Conservation (phyloP, 2,329 filamentous ascomycete genomes). For the Westerdykella ornata region DNA sequence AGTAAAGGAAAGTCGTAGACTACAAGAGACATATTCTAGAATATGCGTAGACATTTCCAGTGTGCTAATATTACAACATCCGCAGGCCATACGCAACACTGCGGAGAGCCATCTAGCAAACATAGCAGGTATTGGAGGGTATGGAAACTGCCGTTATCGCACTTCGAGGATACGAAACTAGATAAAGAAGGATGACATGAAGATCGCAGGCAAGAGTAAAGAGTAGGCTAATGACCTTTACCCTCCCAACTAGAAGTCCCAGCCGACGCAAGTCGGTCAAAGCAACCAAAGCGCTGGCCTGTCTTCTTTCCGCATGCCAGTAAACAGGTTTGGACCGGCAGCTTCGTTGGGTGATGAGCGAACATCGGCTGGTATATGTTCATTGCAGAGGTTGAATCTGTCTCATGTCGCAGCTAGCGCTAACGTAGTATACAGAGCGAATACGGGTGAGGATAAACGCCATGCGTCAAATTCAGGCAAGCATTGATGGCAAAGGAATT, state of each 20-base stretch:
- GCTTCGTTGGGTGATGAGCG: background rate
- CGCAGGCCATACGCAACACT: too few relatives aligned
- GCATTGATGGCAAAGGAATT: background rate
- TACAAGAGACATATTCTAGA: too few relatives aligned
- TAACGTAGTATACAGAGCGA: background rate
- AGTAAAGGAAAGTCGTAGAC: too few relatives aligned
- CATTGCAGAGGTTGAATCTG: background rate
- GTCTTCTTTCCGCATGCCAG: constrained; percentile 1
- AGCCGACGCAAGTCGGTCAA: constrained; percentile 23
- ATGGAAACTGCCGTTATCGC: too few relatives aligned
- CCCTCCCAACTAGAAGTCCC: constrained; percentile 2
- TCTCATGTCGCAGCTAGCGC: background rate
- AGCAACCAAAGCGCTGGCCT: constrained; percentile 28
- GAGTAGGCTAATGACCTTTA: constrained; percentile 1
- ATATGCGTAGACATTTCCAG: too few relatives aligned
- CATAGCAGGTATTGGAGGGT: too few relatives aligned
- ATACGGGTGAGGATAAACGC: background rate
- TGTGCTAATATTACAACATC: too few relatives aligned
- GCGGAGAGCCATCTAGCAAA: too few relatives aligned
- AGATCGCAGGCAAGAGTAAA: background rate
- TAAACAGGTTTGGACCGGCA: background rate
- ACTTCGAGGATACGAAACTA: background rate
- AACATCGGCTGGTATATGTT: background rate
- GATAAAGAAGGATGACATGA: background rate
- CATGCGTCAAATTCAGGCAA: background rate